Conservation (phyloP, 495 filamentous ascomycete genomes). For the Talaromyces thailandensis region DNA sequence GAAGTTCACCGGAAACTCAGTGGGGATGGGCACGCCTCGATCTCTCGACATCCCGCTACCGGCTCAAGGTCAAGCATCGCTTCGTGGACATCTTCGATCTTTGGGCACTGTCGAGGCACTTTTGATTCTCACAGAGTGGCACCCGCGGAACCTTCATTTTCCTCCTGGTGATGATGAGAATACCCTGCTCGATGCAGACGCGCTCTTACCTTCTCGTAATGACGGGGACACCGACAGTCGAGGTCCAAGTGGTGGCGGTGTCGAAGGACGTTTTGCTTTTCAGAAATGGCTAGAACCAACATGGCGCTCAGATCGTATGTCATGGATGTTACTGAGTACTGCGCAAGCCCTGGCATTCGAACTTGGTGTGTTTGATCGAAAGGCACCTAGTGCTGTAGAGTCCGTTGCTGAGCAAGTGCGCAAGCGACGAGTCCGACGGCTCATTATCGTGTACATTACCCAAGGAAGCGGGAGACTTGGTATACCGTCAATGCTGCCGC, state of each 20-base stretch:
- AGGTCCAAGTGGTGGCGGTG: slow-evolving; percentile 39
- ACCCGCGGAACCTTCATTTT: slow-evolving; percentile 90
- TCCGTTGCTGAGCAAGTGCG: slow-evolving; percentile 56
- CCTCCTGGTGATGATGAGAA: slow-evolving; percentile 77
- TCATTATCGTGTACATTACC: slow-evolving; percentile 82
- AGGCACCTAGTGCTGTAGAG: slow-evolving; percentile 46
- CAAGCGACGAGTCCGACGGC: slow-evolving; percentile 70
- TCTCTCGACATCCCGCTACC: slow-evolving; percentile 55
- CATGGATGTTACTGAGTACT: slow-evolving; percentile 93
- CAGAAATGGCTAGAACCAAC: slow-evolving; percentile 94
- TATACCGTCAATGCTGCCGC: slow-evolving; percentile 86
- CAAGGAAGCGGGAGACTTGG: slow-evolving; percentile 88
- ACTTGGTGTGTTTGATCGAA: slow-evolving; percentile 87
- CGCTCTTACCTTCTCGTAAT: slow-evolving; percentile 20
- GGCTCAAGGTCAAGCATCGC: slow-evolving; percentile 30
- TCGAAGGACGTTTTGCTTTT: slow-evolving; percentile 53
- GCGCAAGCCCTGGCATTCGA: slow-evolving; percentile 86
- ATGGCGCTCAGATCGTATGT: slow-evolving; percentile 96
- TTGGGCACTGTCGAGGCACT: slow-evolving; percentile 90
- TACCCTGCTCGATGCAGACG: slow-evolving; percentile 45
- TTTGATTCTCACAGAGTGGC: slow-evolving; percentile 93
- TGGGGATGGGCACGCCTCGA: slow-evolving; percentile 59
- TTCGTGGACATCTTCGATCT: slow-evolving; percentile 73
- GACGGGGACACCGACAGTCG: slow-evolving; percentile 28
- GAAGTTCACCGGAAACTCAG: slow-evolving; percentile 82